A percentile compares a stretch with the other conserved stretches of the same genome.
phyloP scores from a whole-genome alignment of 2,329 filamentous ascomycete genomes.

The Periconia sp. region DNA sequence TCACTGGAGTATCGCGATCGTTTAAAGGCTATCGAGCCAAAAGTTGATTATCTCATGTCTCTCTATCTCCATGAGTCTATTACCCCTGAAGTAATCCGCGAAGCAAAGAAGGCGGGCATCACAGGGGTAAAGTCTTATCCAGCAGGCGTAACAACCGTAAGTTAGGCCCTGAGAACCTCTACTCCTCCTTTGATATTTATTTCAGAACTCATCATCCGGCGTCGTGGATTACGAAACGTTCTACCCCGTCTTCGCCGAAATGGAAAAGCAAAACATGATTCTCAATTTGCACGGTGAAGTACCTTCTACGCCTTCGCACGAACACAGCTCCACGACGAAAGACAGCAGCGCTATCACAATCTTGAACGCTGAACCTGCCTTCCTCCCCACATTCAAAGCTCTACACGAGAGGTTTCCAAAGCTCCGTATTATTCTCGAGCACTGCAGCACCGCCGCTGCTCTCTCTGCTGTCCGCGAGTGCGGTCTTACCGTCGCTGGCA shows the following conservation, averaged over 20 bases:
- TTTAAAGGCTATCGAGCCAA: conserved; percentile 53
- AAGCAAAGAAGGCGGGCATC: conserved; percentile 76
- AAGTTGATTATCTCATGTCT: conserved; percentile 59
- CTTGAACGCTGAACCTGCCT: conserved; percentile 74
- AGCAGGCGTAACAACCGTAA: conserved; percentile 49
- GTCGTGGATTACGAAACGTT: conserved; percentile 74
- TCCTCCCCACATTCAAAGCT: conserved; percentile 78
- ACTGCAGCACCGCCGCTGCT: conserved; percentile 85
- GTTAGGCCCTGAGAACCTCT: neutral
- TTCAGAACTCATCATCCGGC: conserved; percentile 65
- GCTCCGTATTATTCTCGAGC: conserved; percentile 73
- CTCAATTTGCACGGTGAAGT: conserved; percentile 93
- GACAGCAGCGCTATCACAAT: conserved; percentile 42
- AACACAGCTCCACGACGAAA: conserved; percentile 17
- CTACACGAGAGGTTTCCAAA: conserved; percentile 78
- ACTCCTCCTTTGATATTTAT: neutral
- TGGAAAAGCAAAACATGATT: conserved; percentile 83
- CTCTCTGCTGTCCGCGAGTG: conserved; percentile 78
- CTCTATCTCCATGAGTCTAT: conserved; percentile 58
- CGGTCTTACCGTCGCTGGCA: conserved; percentile 77
- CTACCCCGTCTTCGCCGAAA: conserved; percentile 83
- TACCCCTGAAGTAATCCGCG: conserved; percentile 63
- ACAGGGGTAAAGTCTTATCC: conserved; percentile 74
- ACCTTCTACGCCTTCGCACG: conserved; percentile 56
- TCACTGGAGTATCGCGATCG: conserved; percentile 54